These are phyloP conservation scores for Populus tremula DNA, from an alignment of 345 rosid genomes.

Conservation along the genomic window DNA sequence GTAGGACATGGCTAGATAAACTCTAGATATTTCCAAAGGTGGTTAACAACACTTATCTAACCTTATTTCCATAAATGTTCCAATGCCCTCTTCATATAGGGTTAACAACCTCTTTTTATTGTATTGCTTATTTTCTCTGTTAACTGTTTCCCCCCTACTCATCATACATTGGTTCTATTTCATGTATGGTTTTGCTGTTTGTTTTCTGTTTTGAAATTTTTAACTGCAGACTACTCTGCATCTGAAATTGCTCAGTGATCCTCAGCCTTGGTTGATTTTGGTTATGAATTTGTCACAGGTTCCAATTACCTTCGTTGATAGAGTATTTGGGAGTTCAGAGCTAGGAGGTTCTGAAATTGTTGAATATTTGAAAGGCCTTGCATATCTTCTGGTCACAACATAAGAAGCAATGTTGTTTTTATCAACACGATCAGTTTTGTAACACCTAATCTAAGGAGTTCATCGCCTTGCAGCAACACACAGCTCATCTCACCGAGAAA, in stretches of 20 bases:
- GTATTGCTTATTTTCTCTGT: background rate
- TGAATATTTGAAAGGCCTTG: constrained; percentile 87
- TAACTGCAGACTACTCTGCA: background rate
- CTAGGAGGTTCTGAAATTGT: constrained; percentile 98
- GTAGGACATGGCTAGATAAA: background rate
- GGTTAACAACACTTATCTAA: too few species aligned
- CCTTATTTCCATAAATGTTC: too few species aligned
- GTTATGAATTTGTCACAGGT: constrained; percentile 46
- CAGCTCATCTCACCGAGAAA: too few species aligned
- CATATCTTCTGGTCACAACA: constrained; percentile 76
- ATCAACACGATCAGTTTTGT: background rate
- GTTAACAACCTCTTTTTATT: background rate
- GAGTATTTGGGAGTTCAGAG: constrained; percentile 94
- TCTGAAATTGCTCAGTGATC: background rate
- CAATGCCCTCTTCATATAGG: background rate
- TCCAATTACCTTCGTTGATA: constrained; percentile 88
- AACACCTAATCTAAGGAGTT: too few species aligned
- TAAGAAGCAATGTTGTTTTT: constrained; percentile 18
- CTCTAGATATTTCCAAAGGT: background rate
- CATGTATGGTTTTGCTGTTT: background rate
- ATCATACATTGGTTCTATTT: background rate
- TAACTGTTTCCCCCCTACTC: background rate
- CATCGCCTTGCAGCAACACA: too few species aligned
- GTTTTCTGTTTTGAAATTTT: background rate
- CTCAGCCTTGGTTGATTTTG: background rate